A percentile compares a stretch with the other conserved stretches of the same genome.
phyloP scores from a whole-genome alignment of 2,329 filamentous ascomycete genomes.

The Podosphaera xanthii region DNA sequence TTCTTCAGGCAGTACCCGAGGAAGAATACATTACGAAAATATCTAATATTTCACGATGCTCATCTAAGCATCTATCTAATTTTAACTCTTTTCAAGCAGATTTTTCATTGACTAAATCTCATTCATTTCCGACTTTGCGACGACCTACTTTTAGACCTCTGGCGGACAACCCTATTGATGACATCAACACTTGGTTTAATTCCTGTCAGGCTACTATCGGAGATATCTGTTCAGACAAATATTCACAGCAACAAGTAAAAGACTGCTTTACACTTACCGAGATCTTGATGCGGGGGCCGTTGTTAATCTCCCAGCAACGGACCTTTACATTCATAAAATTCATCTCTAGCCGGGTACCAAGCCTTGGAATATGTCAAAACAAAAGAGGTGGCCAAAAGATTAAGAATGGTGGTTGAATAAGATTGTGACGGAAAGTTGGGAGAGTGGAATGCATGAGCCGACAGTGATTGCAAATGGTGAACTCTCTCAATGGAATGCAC shows the following conservation, averaged over 20 bases:
- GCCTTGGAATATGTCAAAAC: background rate
- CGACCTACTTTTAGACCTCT: background rate
- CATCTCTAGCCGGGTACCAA: background rate
- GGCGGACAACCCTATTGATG: background rate
- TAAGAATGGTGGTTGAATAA: background rate
- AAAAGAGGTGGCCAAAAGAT: background rate
- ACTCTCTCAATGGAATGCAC: too few species aligned
- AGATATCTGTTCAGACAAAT: background rate
- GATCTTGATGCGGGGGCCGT: background rate
- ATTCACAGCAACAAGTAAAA: background rate
- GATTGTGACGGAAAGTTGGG: too few species aligned
- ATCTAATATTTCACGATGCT: background rate
- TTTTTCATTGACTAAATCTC: background rate
- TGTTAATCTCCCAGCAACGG: background rate
- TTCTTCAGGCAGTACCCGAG: background rate
- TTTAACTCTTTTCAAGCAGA: background rate
- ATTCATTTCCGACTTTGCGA: background rate
- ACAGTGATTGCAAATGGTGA: too few species aligned
- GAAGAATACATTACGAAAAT: background rate
- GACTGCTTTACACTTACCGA: background rate
- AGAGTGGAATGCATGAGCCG: too few species aligned
- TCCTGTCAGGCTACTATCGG: background rate
- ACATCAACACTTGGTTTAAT: background rate
- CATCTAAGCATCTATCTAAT: background rate
- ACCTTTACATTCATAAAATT: background rate